Evolutionary conservation across 2,329 filamentous ascomycete genomes (phyloP), one percentile per base, ranked within the genome.

Genomic region (Nothomitra cinnamomea): DNA sequence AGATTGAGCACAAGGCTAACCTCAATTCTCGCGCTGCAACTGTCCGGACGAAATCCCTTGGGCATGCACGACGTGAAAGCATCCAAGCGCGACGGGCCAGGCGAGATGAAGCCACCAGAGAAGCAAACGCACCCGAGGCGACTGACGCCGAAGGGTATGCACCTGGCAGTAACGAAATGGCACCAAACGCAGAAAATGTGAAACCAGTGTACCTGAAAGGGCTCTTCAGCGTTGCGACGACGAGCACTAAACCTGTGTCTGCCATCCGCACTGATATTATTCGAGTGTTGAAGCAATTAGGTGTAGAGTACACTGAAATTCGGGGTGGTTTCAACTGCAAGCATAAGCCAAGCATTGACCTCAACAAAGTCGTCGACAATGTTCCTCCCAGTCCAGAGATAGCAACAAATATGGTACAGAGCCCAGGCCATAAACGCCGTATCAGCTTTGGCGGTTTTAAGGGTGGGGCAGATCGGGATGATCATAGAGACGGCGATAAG

Each of bases 191-290:
- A 3, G 87, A 94, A 59, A 78, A 90, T 56, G 82, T 90, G 53
- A 95, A 95, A 66, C 92, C 92, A 0, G 92, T 96, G 2, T 96
- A 85, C 66, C 77, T 98, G 55, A 98, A 96, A 68, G 92, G 92
- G 3, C 75, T 98, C 17, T 96, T 98, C 70, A 96, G 90, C 62
- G 92, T 96, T 53, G 94, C 87, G 2, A 98, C 92, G 0, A 98
- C 92, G 5, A 95, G 88, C 55, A 92, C 83, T 63, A 94, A 94
- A 64, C 87, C 90, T 1, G 78, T 96, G 10, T 73, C 81, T 1
- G 80, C 87, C 56, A 98, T 98, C 57, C 81, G 90, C 40, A 73
- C 80, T 5, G 92, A 98, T 64, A 86, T 98, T 60, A 94, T 94
- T 63, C 78, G 90, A 51, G 92, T 96, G 2, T 70, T 98, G 52